Conservation (phyloP, 176 grass and related monocot genomes). For the Rhynchospora tenuis region DNA sequence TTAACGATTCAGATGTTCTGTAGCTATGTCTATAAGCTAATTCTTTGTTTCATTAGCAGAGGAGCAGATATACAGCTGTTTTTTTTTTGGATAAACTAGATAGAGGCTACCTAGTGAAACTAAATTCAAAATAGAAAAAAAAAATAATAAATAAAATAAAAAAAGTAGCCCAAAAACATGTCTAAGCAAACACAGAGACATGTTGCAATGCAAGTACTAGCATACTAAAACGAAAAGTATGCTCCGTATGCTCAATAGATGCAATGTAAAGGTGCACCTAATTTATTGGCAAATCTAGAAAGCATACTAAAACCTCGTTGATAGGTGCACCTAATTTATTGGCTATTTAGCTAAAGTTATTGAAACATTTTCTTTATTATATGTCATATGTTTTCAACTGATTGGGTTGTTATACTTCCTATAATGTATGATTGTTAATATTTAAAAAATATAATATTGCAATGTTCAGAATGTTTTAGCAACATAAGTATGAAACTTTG, state of each 20-base stretch:
- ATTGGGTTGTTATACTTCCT: background rate
- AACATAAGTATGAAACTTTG: too few species aligned
- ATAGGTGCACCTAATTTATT: background rate
- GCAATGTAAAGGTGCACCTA: background rate
- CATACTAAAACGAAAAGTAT: too few species aligned
- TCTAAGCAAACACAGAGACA: too few species aligned
- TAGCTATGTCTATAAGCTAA: background rate
- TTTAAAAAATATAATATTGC: background rate
- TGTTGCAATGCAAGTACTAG: too few species aligned
- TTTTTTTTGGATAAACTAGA: too few species aligned
- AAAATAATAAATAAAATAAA: too few species aligned
- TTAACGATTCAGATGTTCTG: background rate
- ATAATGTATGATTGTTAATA: background rate
- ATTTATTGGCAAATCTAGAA: too few species aligned
- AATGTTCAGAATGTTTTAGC: too few species aligned
- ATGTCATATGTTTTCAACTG: background rate
- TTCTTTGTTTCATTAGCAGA: background rate
- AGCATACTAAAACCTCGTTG: background rate
- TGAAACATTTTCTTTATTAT: too few species aligned
- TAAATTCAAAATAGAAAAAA: too few species aligned
- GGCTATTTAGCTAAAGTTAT: background rate
- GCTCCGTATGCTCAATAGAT: background rate
- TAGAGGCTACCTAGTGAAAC: too few species aligned
- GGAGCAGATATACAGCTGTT: background rate
- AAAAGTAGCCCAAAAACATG: too few species aligned